phyloP scores from a whole-genome alignment of 495 filamentous ascomycete species.

The Umbilicaria muhlenbergii region DNA sequence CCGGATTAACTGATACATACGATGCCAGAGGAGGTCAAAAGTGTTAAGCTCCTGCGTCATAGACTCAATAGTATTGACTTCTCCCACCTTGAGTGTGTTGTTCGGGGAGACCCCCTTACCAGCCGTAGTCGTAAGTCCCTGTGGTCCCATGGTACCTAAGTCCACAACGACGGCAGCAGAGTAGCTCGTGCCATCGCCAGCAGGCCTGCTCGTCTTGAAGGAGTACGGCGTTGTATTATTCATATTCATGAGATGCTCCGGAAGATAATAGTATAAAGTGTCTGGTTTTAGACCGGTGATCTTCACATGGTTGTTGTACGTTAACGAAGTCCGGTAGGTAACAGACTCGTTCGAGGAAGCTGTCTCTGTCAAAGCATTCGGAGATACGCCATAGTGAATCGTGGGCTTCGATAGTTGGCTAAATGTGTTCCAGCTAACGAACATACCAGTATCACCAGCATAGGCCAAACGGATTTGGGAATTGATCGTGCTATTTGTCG shows the following conservation, averaged over 20 bases:
- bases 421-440: constrained; percentile 32
- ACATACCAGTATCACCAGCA: no score
- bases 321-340: constrained; percentile 35
- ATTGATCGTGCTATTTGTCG: no score
- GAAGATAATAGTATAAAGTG: constrained; percentile 34
- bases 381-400: constrained; percentile 28
- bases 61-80: constrained; percentile 22
- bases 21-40: constrained; percentile 24
- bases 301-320: constrained; percentile 32
- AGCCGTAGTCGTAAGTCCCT: constrained; percentile 15
- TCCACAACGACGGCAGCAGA: constrained; percentile 35
- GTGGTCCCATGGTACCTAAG: constrained; percentile 27
- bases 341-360: constrained; percentile 23
- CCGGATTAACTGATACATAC: not conserved
- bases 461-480: no score
- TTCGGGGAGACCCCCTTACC: constrained; percentile 8
- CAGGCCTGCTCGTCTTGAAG: constrained; percentile 14
- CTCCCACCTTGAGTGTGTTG: constrained; percentile 16
- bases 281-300: constrained; percentile 27
- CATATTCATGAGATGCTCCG: not conserved
- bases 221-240: constrained; percentile 9
- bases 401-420: constrained; percentile 21
- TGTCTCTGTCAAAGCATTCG: constrained; percentile 11
- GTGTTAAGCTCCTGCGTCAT: constrained; percentile 6
- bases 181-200: constrained; percentile 31